Conservation (phyloP, 2,329 filamentous ascomycete species). For the Mycosphaerelloides madeirae region DNA sequence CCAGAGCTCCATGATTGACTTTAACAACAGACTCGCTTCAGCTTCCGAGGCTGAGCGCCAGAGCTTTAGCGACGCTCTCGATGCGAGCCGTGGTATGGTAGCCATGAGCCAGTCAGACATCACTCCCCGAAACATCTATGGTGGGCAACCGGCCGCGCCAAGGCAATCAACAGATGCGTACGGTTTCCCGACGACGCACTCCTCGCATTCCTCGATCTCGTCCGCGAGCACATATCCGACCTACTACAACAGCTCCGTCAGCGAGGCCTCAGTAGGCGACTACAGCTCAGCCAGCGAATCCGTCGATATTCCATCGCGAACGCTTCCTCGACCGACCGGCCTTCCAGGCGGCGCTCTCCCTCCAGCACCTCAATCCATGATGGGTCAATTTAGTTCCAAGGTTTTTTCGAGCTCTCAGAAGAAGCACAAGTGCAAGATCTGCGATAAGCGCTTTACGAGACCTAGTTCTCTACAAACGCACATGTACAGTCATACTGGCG, state of each 20-base stretch:
- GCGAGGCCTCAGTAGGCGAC: conserved; percentile 78
- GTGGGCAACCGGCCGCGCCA: conserved; percentile 52
- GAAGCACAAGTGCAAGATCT: conserved; percentile 99
- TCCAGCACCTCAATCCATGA: conserved; percentile 91
- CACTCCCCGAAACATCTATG: conserved; percentile 86
- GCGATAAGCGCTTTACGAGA: conserved; percentile 93
- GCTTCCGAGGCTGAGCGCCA: conserved; percentile 55
- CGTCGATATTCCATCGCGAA: conserved; percentile 76
- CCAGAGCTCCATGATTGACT: conserved; percentile 63
- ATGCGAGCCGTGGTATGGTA: conserved; percentile 90
- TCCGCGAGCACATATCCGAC: conserved; percentile 71
- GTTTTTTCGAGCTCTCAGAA: conserved; percentile 93
- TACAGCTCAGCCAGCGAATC: conserved; percentile 88
- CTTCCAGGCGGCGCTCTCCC: conserved; percentile 60
- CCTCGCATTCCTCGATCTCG: conserved; percentile 84
- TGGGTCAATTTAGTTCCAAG: conserved; percentile 97
- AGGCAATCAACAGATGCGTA: conserved; percentile 80
- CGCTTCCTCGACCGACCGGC: conserved; percentile 73
- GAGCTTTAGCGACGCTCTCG: conserved; percentile 81
- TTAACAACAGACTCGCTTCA: conserved; percentile 52
- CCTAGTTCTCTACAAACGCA: conserved; percentile 94
- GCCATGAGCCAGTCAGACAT: conserved; percentile 82
- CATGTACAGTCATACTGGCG: conserved; percentile 97
- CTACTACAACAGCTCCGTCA: conserved; percentile 79
- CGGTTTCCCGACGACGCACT: conserved; percentile 81